Evolutionary conservation across 1,284 basidiomycete species (phyloP), one percentile per base, ranked within the genome.

Genomic region (Rhodotorula sp.): DNA sequence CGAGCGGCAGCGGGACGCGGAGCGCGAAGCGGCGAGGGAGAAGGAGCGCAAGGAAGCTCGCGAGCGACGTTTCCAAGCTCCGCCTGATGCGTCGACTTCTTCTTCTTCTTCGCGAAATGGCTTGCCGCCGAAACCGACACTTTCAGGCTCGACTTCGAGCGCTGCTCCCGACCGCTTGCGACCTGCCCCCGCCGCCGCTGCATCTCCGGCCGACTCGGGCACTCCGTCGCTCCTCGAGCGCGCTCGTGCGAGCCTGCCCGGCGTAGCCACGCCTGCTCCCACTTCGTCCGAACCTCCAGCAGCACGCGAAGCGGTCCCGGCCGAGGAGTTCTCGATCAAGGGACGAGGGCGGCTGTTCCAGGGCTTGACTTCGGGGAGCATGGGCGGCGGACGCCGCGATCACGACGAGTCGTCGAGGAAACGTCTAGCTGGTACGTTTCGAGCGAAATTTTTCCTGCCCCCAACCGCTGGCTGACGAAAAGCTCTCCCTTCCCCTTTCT

Each of bases 1-100:
- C 34, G 79, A 83, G 14, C 83, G 85, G 8, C 19, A 54, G 14
- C 45, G 62, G 79, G 83, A 47, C 83, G 83, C 60, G 80, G 83
- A 67, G 82, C 84, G 62, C 34, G 23, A 26, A n/a, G 47, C 31
- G 8, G 31, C 23, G 1, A 31, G 49, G 23, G 56, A 31, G 31
- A 31, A 31, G 28, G 60, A 60, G 60, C 58, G 45, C n/a, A n/a
- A 48, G 12, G 50, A 52, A 21, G 58, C 58, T 14, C 45, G 66
- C 23, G 62, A n/a, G 8, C 43, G 12, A 28, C 48, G 45, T 16
- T 55, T 55, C 54, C 23, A 55, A 15, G n/a, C 23, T n/a, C 54
- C 54, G 54, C 54, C 54, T 28, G 26, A n/a, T 26, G 54, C 26
- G 47, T 58, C 58, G 54, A 45, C 28, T 28, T 28, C 28, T 28